phyloP scores from a whole-genome alignment of 768 basidiomycete genomes.

The Hypholoma fasciculare region DNA sequence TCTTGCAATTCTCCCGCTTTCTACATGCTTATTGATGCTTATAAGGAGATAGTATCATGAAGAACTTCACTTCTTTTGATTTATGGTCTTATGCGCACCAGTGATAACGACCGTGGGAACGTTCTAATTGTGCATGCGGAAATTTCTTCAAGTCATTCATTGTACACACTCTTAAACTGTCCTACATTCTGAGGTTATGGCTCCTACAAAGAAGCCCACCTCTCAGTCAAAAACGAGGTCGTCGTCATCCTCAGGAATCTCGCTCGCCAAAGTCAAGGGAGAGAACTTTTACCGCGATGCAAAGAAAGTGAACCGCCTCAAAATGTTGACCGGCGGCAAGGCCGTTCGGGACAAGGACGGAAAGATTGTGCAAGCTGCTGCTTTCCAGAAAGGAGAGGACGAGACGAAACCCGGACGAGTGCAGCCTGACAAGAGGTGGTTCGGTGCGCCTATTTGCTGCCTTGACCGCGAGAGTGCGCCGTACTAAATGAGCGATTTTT shows the following conservation, averaged over 20 bases:
- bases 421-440: slow-evolving; percentile 96
- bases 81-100: too few species aligned
- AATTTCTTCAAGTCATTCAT: slow-evolving; percentile 14
- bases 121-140: slow-evolving; percentile 9
- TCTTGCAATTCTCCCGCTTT: too few species aligned
- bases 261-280: slow-evolving; percentile 78
- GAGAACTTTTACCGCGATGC: slow-evolving; percentile 99
- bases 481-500: background rate
- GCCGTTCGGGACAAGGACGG: slow-evolving; percentile 89
- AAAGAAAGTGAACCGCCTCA: slow-evolving; percentile 79
- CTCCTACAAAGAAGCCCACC: slow-evolving; percentile 36
- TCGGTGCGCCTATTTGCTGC: slow-evolving; percentile 61
- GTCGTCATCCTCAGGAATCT: slow-evolving; percentile 49
- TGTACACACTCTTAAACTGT: background rate
- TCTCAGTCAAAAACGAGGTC: slow-evolving; percentile 42
- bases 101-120: slow-evolving; percentile 4
- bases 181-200: slow-evolving; percentile 29
- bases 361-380: slow-evolving; percentile 90
- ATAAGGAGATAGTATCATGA: too few species aligned
- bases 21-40: too few species aligned
- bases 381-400: slow-evolving; percentile 93
- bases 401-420: slow-evolving; percentile 90
- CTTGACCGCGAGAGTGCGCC: background rate
- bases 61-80: too few species aligned
- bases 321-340: slow-evolving; percentile 93